A percentile compares a stretch with the other conserved stretches of the same genome.
Conservation (phyloP, 495 filamentous ascomycete species). For the Neurospora tetraspora region DNA sequence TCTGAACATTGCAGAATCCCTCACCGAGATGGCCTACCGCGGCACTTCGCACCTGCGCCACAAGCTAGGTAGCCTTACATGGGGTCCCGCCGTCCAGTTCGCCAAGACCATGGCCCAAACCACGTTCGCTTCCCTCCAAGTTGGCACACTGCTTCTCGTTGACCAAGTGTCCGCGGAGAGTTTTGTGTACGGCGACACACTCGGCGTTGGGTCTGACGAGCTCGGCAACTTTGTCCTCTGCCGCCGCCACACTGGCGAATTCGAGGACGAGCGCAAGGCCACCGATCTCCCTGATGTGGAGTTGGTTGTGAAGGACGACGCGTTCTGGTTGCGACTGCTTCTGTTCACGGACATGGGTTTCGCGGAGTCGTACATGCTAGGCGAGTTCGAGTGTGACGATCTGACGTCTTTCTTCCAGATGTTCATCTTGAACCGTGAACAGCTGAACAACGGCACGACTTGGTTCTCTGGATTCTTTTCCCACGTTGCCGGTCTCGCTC, state of each 20-base stretch:
- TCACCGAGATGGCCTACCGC: constrained; percentile 2
- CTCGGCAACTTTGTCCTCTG: constrained; percentile 1
- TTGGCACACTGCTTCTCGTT: constrained; percentile 32
- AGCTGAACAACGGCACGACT: constrained; percentile 45
- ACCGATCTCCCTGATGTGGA: constrained; percentile 25
- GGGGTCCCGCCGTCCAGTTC: constrained; percentile 27
- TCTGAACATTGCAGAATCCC: background rate
- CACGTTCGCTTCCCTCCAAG: constrained; percentile 29
- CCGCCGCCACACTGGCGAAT: background rate
- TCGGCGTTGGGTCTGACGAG: constrained; percentile 2
- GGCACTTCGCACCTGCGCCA: constrained; percentile 24
- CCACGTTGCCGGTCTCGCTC: constrained; percentile 40
- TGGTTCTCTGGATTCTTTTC: constrained; percentile 46
- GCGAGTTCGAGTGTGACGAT: constrained; percentile 52
- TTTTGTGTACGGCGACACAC: constrained; percentile 21
- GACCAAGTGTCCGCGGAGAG: constrained; percentile 26
- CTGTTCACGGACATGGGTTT: constrained; percentile 68
- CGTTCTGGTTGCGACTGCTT: constrained; percentile 56
- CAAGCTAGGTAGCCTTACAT: constrained; percentile 27
- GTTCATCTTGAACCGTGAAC: constrained; percentile 52
- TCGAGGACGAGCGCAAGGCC: constrained; percentile 12
- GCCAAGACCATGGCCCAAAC: constrained; percentile 30
- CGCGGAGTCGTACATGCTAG: constrained; percentile 61
- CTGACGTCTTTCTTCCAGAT: constrained; percentile 58
- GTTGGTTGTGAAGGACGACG: constrained; percentile 46